phyloP scores from a whole-genome alignment of 2,329 filamentous ascomycete genomes.

The Pseudogymnoascus sp. region DNA sequence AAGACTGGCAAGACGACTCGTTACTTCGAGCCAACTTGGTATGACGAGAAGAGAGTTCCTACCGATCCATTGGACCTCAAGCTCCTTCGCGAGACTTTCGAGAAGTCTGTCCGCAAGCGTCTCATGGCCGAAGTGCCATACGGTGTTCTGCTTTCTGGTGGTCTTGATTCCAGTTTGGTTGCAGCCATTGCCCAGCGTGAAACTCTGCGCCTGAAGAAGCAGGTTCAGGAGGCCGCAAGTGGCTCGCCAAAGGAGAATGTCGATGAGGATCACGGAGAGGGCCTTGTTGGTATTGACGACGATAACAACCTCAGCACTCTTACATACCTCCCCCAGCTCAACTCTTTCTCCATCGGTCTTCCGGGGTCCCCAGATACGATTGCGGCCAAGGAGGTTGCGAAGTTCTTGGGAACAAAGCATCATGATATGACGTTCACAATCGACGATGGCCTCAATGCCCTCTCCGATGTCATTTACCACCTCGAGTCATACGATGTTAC shows the following conservation, averaged over 20 bases:
- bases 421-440: conserved; percentile 98
- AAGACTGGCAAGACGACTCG: conserved; percentile 74
- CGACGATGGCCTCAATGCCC: conserved; percentile 90
- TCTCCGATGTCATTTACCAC: conserved; percentile 97
- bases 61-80: conserved; percentile 75
- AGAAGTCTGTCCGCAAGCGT: conserved; percentile 88
- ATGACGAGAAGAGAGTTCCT: conserved; percentile 73
- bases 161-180: conserved; percentile 89
- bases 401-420: conserved; percentile 95
- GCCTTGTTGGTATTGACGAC: conserved; percentile 90
- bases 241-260: conserved; percentile 39
- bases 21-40: conserved; percentile 91
- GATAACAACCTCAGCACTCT: conserved; percentile 81
- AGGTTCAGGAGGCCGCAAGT: conserved; percentile 43
- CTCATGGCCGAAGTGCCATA: conserved; percentile 99
- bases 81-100: conserved; percentile 69
- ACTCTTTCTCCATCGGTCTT: conserved; percentile 97
- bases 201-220: conserved; percentile 64
- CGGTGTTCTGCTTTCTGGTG: conserved; percentile 88
- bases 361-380: conserved; percentile 86
- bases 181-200: conserved; percentile 93
- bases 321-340: conserved; percentile 86
- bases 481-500: conserved; percentile 97
- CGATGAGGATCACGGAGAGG: conserved; percentile 53
- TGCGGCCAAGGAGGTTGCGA: conserved; percentile 85